phyloP scores from a whole-genome alignment of 805 yeast genomes.

The Wickerhamiella brachini region DNA sequence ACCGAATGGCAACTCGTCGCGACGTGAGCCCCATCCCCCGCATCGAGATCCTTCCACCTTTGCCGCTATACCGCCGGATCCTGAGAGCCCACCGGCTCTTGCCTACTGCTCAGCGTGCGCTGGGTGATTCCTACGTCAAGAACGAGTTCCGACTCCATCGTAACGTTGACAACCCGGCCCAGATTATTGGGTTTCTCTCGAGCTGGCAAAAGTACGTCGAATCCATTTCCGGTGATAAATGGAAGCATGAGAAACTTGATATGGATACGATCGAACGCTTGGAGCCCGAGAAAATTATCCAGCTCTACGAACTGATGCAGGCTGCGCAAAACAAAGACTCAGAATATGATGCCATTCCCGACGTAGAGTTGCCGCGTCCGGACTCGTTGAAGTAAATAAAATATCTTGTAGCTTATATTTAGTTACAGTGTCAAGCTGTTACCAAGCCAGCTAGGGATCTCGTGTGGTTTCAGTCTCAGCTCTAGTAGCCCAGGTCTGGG shows the following conservation, averaged over 20 bases:
- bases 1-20: conserved; percentile 13
- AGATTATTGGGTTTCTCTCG: conserved; percentile 83
- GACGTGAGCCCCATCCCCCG: conserved; percentile 13
- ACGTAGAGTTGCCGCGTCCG: conserved; percentile 5
- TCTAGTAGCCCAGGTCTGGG: no score
- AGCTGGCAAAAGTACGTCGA: conserved; percentile 64
- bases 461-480: no score
- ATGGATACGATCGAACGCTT: conserved; percentile 58
- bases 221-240: conserved; percentile 33
- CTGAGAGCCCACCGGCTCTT: conserved; percentile 58
- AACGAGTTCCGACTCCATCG: conserved; percentile 81
- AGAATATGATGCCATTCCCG: conserved; percentile 24
- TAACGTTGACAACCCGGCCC: conserved; percentile 72
- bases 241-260: conserved; percentile 53
- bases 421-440: no score
- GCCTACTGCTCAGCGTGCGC: conserved; percentile 52
- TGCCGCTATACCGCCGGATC: conserved; percentile 62
- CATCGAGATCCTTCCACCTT: conserved; percentile 55
- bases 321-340: conserved; percentile 27
- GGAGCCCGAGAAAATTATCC: conserved; percentile 84
- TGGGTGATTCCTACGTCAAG: conserved; percentile 85
- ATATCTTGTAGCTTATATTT: no score
- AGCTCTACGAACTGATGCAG: conserved; percentile 36
- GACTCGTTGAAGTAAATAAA: neutral
- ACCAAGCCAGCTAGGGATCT: no score